These are phyloP conservation scores for Isoetes engelmannii DNA, from an alignment of 83 land plant genomes.

Conservation along the genomic window DNA sequence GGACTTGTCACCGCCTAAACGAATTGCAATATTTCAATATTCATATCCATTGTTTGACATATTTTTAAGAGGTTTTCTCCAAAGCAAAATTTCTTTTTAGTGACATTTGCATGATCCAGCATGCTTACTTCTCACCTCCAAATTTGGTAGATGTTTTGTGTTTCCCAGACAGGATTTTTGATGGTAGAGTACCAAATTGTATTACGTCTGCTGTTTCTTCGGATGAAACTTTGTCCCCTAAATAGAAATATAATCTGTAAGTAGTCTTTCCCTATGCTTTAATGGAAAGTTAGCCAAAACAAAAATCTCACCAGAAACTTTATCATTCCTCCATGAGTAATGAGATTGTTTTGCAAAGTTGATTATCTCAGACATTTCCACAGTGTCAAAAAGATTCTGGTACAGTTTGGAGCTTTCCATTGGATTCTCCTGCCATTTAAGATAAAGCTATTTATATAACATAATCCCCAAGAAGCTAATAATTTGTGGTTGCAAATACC, in stretches of 20 bases:
- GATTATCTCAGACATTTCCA: neutral
- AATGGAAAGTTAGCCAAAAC: neutral
- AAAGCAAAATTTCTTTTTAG: too few relatives aligned
- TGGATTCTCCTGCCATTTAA: neutral
- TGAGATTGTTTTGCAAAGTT: neutral
- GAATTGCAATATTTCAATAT: neutral
- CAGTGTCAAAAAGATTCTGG: neutral
- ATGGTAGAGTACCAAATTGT: conserved; percentile 6
- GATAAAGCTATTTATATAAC: neutral
- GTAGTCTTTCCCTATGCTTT: neutral
- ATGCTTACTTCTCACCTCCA: neutral
- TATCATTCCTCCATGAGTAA: neutral
- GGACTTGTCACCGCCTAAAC: too few relatives aligned
- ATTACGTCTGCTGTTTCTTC: conserved; percentile 1
- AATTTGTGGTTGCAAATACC: neutral
- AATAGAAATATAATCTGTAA: neutral
- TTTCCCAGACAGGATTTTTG: neutral
- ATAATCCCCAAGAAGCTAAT: neutral
- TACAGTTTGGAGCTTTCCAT: neutral
- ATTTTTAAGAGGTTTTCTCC: too few relatives aligned
- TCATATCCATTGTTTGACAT: neutral
- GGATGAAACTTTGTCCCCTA: neutral
- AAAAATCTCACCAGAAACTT: neutral
- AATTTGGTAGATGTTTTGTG: neutral
- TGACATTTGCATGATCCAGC: neutral